Base-by-base conservation (phyloP, 2,329 filamentous ascomycete genomes). In the Trichoderma gracile region DNA sequence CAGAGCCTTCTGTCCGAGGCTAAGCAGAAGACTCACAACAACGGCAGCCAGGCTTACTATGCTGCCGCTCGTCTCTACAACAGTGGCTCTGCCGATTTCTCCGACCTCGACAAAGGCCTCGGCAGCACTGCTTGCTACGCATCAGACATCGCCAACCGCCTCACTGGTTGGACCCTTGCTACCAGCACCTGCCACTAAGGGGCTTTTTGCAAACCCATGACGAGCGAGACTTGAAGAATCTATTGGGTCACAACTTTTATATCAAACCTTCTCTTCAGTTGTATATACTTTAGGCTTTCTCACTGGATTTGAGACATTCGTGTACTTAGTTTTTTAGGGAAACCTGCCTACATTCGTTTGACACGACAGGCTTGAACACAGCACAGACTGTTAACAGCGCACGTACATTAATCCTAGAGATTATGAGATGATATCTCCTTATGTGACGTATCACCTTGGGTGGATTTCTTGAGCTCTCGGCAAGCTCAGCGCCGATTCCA, bases 21-120 rank as follows among this genome's bases (percentile, higher is more conserved):
- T 9, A 5, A 45, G 21, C 14, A 46, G 12, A 19, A 43, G 25
- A 49, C 53, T 19, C 21, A 53, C 45, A 50, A 42, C 55, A 7
- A 52, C 15, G 63, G 56, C 12, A 61, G 56, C 50, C 68, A 66
- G 43, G 56, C 66, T n/a, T 56, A 60, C 64, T 70, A 70, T 53
- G 68, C 66, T 10, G 60, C 68, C 3, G 63, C 69, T 49, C 67
- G 69, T 23, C 68, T 67, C 42, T 71, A 71, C 57, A 71, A 71
- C 67, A 66, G 63, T 47, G 69, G 69, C 60, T 71, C 69, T 33
- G 69, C 67, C 47, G 64, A 71, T 59, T 71, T 67, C 61, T 50
- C 25, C 46, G 64, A 69, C 67, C 67, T 71, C 59, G 67, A 68
- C 61, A 56, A 67, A 45, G 67, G 67, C 42, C 63, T 70, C 15